Base-by-base conservation (phyloP, 495 filamentous ascomycete genomes). In the Aspergillus coremiiformis region DNA sequence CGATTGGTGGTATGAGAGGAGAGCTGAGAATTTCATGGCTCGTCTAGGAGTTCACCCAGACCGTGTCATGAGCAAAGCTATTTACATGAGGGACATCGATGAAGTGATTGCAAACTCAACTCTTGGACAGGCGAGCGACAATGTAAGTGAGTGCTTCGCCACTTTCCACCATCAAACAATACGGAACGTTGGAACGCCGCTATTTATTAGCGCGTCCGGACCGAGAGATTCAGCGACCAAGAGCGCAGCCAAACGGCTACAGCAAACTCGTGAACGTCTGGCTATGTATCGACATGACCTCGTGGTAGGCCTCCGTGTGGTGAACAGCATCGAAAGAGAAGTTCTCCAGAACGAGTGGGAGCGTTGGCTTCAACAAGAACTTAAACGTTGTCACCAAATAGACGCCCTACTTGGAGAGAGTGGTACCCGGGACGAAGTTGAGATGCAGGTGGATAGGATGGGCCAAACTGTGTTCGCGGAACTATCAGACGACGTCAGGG, bases 241-340 rank as follows among this genome's bases (percentile, higher is more conserved):
- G 49, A 77, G 79, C 15, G 80, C 84, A 21, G 80, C 80, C 5
- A 78, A 75, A 8, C 82, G 89, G 2, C 75, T 96, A 26, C 78
- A 85, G 24, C 79, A 83, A 47, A 90, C 89, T 12, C 78, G 90
- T 5, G 85, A 94, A 68, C 78, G 84, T 29, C 80, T 98, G 2
- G 93, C 86, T 9, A 67, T 78, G 11, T 92, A 95, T 65, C 79
- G 93, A n/a, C 89, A 98, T 62, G 89, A 97, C 60, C 75, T 97
- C 19, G 72, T 97, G 1, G 90, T 98, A 5, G 90, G 90, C 14
- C 79, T 97, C 70, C 84, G 91, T 5, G 79, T 96, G 3, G 83
- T 98, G 45, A 96, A 97, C 64, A 84, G 78, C 39, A 81, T 97
- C 9, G 93, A 98, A 71, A 69, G 74, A 46, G 92, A 96, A 64